Conservation (phyloP, 192 early-diverging fungal genomes). For the Backusella psychrophila region DNA sequence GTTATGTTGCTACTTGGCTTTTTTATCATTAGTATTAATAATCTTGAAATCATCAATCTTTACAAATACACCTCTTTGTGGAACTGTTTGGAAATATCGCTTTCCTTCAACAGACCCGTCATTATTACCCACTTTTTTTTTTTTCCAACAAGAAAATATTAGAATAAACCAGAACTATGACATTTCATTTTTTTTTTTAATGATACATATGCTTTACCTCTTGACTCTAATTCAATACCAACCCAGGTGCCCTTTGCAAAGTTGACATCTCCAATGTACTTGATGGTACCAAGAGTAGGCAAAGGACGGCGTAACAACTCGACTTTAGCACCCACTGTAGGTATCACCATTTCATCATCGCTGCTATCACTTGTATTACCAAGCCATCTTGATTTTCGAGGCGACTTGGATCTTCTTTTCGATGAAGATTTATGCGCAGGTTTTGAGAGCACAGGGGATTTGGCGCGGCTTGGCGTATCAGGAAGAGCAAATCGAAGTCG, state of each 20-base stretch:
- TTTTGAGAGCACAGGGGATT: not conserved
- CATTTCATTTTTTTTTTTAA: not conserved
- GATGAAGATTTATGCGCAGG: not conserved
- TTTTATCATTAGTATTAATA: not conserved
- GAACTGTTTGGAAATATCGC: slow-evolving; percentile 28
- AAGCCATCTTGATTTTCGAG: slow-evolving; percentile 21
- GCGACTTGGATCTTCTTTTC: slow-evolving; percentile 8
- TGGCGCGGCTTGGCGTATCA: slow-evolving; percentile 22
- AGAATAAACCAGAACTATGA: not conserved
- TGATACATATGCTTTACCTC: slow-evolving; percentile 22
- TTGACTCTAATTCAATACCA: slow-evolving; percentile 33
- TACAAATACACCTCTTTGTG: slow-evolving; percentile 30
- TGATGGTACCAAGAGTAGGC: slow-evolving; percentile 29
- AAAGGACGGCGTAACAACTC: slow-evolving; percentile 33
- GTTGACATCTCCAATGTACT: slow-evolving; percentile 26
- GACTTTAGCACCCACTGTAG: slow-evolving; percentile 18
- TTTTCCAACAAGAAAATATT: not conserved
- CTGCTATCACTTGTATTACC: slow-evolving; percentile 25
- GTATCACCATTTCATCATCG: slow-evolving; percentile 22
- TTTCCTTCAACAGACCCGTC: slow-evolving; percentile 28
- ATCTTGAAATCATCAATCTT: slow-evolving; percentile 23
- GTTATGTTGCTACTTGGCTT: not conserved
- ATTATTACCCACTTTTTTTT: slow-evolving; percentile 23
- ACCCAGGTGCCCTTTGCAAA: slow-evolving; percentile 31
- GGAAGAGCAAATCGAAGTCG: slow-evolving; percentile 32